phyloP scores from a whole-genome alignment of 345 rosid species.

The Noccaea bulbosa region DNA sequence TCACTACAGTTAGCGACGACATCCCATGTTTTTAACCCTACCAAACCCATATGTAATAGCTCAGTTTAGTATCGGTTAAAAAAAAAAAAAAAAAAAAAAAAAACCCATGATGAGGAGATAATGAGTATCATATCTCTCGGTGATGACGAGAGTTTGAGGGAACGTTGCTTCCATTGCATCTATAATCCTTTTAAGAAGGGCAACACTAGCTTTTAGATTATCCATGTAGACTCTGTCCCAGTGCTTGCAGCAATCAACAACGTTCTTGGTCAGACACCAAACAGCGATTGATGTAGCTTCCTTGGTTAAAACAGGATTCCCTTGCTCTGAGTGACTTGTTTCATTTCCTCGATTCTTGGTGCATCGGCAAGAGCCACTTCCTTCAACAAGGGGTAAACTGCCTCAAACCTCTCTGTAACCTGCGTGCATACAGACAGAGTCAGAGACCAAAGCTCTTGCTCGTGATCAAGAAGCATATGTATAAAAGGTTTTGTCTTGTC shows the following conservation, averaged over 20 bases:
- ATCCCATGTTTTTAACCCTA: too few relatives aligned
- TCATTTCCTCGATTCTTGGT: background rate
- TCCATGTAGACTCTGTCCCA: background rate
- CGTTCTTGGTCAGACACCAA: background rate
- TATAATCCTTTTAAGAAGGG: background rate
- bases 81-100: too few relatives aligned
- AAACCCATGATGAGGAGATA: too few relatives aligned
- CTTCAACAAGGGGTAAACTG: background rate
- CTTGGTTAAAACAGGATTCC: background rate
- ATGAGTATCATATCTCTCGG: background rate
- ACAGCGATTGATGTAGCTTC: background rate
- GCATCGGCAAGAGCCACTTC: conserved; percentile 3
- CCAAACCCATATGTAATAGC: too few relatives aligned
- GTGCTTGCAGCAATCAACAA: background rate
- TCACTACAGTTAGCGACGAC: too few relatives aligned
- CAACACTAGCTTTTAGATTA: background rate
- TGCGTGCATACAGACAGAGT: background rate
- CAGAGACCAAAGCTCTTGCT: too few relatives aligned
- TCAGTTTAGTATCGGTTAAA: too few relatives aligned
- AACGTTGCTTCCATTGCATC: background rate
- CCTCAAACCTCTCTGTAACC: conserved; percentile 12
- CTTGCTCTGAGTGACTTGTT: background rate
- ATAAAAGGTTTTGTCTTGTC: too few relatives aligned
- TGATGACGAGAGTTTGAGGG: too few relatives aligned
- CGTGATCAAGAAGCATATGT: too few relatives aligned